Percentiles rank a stretch among this genome's conserved stretches.
Evolutionary conservation across 2,329 filamentous ascomycete genomes (phyloP).

Genomic region (Fusarium nygamai): DNA sequence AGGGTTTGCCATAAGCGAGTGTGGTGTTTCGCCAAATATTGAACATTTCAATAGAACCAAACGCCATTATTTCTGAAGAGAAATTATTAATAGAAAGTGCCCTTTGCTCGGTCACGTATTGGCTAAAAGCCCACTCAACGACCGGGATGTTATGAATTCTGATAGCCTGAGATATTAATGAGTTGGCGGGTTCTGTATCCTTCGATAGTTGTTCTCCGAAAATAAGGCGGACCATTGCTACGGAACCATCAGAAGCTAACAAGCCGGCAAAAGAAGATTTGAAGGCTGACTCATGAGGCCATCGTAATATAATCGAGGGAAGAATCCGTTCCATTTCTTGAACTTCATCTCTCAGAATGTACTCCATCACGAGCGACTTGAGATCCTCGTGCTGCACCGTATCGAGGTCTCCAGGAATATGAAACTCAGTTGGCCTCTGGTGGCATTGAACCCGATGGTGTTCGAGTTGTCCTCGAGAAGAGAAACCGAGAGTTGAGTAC

Average conservation of each 20-base stretch:
- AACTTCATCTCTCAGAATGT: not conserved
- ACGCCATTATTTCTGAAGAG: not conserved
- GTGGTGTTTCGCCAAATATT: not conserved
- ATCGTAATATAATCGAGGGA: not conserved
- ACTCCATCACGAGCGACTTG: not conserved
- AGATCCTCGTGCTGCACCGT: not conserved
- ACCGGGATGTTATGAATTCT: rapidly evolving
- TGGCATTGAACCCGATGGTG: not conserved
- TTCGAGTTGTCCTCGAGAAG: not conserved
- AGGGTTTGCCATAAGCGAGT: too few species aligned
- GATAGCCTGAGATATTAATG: not conserved
- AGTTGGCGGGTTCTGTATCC: too few species aligned
- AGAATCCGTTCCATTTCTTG: not conserved
- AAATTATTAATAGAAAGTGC: too few species aligned
- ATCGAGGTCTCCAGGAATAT: not conserved
- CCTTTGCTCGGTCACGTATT: too few species aligned
- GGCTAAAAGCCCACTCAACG: not conserved
- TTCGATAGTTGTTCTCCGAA: not conserved
- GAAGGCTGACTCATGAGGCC: rapidly evolving
- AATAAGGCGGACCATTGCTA: not conserved
- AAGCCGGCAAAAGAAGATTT: rapidly evolving
- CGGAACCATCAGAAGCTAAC: not conserved
- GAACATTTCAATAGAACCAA: not conserved
- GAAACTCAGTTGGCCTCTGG: too few species aligned
- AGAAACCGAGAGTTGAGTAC: not conserved